Base-by-base conservation (phyloP, 345 rosid species). In the Euphorbia tirucalli region DNA sequence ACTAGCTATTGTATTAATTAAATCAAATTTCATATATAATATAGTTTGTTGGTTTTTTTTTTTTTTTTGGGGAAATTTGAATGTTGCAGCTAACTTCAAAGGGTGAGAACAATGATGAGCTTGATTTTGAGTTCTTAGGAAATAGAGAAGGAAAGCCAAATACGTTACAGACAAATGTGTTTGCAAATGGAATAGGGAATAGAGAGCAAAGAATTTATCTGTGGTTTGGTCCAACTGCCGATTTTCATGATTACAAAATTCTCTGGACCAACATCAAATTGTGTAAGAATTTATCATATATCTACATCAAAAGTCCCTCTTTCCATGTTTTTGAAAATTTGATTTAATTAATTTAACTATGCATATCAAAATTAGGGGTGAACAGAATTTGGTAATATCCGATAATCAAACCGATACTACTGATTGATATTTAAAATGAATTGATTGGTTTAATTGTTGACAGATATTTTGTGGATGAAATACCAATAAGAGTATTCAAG, bases 41-140 rank as follows among this genome's bases (percentile, higher is more conserved):
- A n/a, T n/a, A n/a, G n/a, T n/a, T n/a, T n/a, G n/a, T n/a, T n/a
- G n/a, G n/a, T n/a, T n/a, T n/a, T n/a, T n/a, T n/a, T n/a, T n/a
- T n/a, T n/a, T n/a, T n/a, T n/a, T n/a, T n/a, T n/a, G n/a, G n/a
- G n/a, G n/a, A n/a, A n/a, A n/a, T n/a, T n/a, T n/a, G n/a, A 57
- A 2, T 24, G 28, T 52, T 61, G 55, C 83, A 88, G 93, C 78
- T 85, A 44, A 81, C 74, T 59, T 90, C 96, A 0, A 56, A 76
- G 5, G 84, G 79, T 7, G 31, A 75, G 24, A 57, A 57, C 46
- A 94, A 81, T 3, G 93, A 88, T 54, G 96, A 92, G 76, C 31
- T 86, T 19, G 97, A 90, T 79, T 85, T 90, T 16, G 94, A 92
- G 82, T 92, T 92, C 70, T 67, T 87, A 35, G 97, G 97, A 0